Conservation (phyloP, 1,284 basidiomycete species). For the Tilletia walkeri region DNA sequence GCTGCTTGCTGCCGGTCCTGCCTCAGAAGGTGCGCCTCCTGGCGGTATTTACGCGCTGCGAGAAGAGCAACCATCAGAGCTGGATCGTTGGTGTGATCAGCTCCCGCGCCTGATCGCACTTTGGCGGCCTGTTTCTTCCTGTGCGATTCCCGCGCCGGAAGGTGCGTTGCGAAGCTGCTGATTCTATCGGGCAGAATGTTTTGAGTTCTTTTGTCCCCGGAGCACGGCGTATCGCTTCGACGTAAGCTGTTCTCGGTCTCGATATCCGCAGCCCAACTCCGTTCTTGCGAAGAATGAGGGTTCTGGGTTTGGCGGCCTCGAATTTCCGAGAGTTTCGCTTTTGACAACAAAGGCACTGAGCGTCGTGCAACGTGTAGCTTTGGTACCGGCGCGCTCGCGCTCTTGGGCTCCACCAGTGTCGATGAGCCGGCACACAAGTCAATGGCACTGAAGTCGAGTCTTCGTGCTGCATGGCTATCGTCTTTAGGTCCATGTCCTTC, state of each 20-base stretch:
- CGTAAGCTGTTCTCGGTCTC: too few species aligned
- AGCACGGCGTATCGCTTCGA: too few species aligned
- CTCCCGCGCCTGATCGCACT: too few species aligned
- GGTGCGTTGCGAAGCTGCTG: too few species aligned
- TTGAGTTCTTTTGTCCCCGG: too few species aligned
- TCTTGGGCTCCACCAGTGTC: neutral
- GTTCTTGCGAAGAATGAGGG: neutral
- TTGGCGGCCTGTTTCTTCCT: too few species aligned
- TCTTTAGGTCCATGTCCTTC: neutral
- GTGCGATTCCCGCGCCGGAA: too few species aligned
- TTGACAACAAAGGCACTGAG: neutral
- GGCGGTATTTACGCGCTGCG: neutral
- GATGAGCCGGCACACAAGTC: neutral
- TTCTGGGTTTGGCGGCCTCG: neutral
- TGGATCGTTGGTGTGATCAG: neutral
- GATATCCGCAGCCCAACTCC: too few species aligned
- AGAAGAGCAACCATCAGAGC: neutral
- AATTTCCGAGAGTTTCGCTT: neutral
- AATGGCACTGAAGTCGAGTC: neutral
- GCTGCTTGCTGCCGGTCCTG: neutral
- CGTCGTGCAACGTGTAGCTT: neutral
- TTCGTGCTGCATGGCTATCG: too few species aligned
- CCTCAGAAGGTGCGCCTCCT: neutral
- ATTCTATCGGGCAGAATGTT: too few species aligned
- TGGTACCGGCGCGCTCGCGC: conserved; percentile 4